Percentiles rank a stretch among this genome's conserved stretches.
Conservation (phyloP, 2,329 filamentous ascomycete genomes). For the Monosporascus sp. region DNA sequence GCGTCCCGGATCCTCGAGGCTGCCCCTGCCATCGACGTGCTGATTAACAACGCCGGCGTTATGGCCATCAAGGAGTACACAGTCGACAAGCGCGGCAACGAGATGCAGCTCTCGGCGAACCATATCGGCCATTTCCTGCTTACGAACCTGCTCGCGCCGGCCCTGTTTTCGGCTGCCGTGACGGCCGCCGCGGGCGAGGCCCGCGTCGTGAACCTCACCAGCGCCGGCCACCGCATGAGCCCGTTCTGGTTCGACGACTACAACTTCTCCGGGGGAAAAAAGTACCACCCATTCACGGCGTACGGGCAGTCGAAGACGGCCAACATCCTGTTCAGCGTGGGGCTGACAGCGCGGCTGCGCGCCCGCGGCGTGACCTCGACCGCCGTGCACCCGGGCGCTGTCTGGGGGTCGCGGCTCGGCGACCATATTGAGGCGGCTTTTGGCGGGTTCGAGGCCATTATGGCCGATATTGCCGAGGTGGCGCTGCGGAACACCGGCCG, state of each 20-base stretch:
- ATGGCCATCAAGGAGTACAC: conserved; percentile 11
- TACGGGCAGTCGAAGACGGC: conserved; percentile 42
- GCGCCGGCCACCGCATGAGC: conserved; percentile 30
- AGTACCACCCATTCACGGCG: conserved; percentile 32
- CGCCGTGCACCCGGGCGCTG: conserved; percentile 27
- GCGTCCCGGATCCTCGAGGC: conserved; percentile 8
- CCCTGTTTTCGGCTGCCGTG: not conserved
- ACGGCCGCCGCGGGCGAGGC: conserved; percentile 12
- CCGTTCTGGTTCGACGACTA: conserved; percentile 35
- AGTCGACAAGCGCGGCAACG: conserved; percentile 13
- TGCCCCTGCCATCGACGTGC: conserved; percentile 11
- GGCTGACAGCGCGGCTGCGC: conserved; percentile 14
- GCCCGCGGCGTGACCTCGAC: conserved; percentile 20
- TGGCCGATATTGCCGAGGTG: not conserved
- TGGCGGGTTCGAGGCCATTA: not conserved
- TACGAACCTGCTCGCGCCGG: conserved; percentile 11
- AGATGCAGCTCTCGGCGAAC: conserved; percentile 10
- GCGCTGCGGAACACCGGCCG: not conserved
- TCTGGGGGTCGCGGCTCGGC: not conserved
- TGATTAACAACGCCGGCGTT: conserved; percentile 13
- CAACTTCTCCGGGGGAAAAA: conserved; percentile 27
- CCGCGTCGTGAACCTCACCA: conserved; percentile 34
- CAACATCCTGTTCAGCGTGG: conserved; percentile 34
- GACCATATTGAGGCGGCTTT: not conserved
- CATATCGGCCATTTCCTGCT: conserved; percentile 18